phyloP scores from a whole-genome alignment of 345 rosid genomes.

The Punica granatum region DNA sequence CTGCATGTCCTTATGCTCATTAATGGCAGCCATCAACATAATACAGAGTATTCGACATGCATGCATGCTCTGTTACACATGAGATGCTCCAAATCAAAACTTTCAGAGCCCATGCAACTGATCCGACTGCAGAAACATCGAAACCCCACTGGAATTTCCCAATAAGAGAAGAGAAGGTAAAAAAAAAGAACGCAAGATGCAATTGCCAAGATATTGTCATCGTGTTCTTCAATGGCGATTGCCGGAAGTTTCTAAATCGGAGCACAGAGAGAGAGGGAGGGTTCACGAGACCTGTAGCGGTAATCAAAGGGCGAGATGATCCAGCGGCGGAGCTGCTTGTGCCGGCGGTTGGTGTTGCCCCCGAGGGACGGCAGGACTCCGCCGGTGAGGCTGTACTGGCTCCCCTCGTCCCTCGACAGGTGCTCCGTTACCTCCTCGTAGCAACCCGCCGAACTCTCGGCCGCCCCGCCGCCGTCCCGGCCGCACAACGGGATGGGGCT shows the following conservation, averaged over 20 bases:
- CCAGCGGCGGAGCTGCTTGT: constrained; percentile 38
- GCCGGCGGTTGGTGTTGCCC: constrained; percentile 29
- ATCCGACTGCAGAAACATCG: no score
- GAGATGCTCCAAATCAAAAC: no score
- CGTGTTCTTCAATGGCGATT: no score
- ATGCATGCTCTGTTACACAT: background rate
- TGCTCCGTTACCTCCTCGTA: constrained; percentile 14
- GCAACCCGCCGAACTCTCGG: background rate
- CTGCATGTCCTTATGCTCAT: background rate
- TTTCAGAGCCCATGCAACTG: no score
- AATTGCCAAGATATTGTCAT: no score
- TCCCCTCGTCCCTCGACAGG: constrained; percentile 33
- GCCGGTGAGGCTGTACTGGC: constrained; percentile 51
- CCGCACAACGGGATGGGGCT: constrained; percentile 5
- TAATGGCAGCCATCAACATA: background rate
- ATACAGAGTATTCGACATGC: background rate
- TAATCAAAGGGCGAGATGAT: constrained; percentile 62
- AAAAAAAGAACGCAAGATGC: no score
- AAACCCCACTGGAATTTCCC: no score
- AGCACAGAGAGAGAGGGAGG: background rate
- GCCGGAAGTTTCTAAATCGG: background rate
- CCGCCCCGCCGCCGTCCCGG: constrained; percentile 1
- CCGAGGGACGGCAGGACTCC: constrained; percentile 79
- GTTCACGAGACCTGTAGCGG: constrained; percentile 43
- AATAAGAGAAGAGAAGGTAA: no score